A percentile compares a stretch with the other conserved stretches of the same genome.
Conservation (phyloP, 495 filamentous ascomycete genomes). For the Trichoderma asperelloides region DNA sequence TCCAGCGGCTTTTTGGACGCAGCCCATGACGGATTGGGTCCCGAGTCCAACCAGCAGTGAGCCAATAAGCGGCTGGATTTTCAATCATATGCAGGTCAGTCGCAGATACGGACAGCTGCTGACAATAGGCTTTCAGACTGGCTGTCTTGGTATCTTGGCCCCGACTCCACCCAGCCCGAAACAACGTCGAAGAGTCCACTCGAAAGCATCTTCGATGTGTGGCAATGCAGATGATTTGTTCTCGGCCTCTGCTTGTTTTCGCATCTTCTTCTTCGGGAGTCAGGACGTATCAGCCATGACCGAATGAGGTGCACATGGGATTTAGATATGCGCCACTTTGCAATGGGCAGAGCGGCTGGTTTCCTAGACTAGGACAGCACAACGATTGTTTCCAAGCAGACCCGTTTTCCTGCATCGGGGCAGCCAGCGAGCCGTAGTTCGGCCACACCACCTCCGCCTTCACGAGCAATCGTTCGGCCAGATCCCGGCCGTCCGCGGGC, state of each 20-base stretch:
- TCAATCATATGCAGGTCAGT: background rate
- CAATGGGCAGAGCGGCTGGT: background rate
- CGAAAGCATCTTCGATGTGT: background rate
- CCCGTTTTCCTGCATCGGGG: constrained; percentile 1
- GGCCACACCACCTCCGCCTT: background rate
- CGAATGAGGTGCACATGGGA: background rate
- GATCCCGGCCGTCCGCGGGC: background rate
- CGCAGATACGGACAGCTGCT: background rate
- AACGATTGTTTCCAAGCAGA: background rate
- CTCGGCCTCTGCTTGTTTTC: background rate
- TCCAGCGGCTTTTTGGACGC: background rate
- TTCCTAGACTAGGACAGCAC: background rate
- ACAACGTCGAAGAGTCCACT: background rate
- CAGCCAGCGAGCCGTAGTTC: background rate
- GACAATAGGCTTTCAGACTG: background rate
- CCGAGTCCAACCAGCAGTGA: background rate
- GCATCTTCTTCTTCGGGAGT: background rate
- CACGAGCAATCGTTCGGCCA: background rate
- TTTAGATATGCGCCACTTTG: background rate
- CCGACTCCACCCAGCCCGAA: background rate
- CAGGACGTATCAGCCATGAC: background rate
- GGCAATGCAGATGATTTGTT: background rate
- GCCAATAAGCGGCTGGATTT: background rate
- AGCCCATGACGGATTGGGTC: background rate
- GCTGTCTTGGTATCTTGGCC: background rate